These are phyloP conservation scores for Inonotus obliquus DNA, from an alignment of 1,284 basidiomycete genomes.

Conservation along the genomic window DNA sequence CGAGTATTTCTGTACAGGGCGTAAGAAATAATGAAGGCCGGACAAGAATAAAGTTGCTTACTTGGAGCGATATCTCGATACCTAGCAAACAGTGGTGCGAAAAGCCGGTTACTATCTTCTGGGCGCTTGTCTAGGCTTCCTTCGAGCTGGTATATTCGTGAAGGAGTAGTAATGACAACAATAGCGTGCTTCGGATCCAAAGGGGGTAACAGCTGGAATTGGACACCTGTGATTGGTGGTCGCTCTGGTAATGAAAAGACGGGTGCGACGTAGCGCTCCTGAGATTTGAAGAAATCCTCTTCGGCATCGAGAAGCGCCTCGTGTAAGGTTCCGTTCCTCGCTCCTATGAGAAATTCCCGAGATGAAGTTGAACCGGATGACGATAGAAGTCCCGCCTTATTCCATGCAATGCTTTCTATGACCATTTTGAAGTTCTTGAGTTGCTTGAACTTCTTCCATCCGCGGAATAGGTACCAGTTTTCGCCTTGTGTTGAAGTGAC, in stretches of 20 bases:
- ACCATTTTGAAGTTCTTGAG: conserved; percentile 83
- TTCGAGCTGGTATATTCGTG: conserved; percentile 89
- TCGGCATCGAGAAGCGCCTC: conserved; percentile 83
- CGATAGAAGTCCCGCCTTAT: conserved; percentile 67
- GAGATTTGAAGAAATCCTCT: conserved; percentile 90
- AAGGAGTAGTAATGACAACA: conserved; percentile 83
- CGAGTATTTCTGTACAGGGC: conserved; percentile 66
- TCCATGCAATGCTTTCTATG: conserved; percentile 94
- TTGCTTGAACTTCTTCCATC: conserved; percentile 75
- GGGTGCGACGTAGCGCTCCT: conserved; percentile 74
- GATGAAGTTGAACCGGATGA: conserved; percentile 68
- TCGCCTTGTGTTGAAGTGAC: conserved; percentile 86
- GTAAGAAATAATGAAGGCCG: conserved; percentile 8
- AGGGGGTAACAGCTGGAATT: conserved; percentile 71
- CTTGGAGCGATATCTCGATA: conserved; percentile 78
- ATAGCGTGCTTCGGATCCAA: conserved; percentile 56
- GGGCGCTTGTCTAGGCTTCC: conserved; percentile 61
- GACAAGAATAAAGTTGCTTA: conserved; percentile 36
- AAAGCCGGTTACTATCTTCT: conserved; percentile 75
- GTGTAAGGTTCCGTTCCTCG: conserved; percentile 77
- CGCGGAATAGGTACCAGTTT: conserved; percentile 87
- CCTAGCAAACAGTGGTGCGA: conserved; percentile 66
- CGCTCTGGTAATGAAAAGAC: conserved; percentile 79
- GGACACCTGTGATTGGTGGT: conserved; percentile 77
- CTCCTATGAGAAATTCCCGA: conserved; percentile 86